Evolutionary conservation across 345 rosid genomes (phyloP).

Genomic region (Pistacia integerrima): DNA sequence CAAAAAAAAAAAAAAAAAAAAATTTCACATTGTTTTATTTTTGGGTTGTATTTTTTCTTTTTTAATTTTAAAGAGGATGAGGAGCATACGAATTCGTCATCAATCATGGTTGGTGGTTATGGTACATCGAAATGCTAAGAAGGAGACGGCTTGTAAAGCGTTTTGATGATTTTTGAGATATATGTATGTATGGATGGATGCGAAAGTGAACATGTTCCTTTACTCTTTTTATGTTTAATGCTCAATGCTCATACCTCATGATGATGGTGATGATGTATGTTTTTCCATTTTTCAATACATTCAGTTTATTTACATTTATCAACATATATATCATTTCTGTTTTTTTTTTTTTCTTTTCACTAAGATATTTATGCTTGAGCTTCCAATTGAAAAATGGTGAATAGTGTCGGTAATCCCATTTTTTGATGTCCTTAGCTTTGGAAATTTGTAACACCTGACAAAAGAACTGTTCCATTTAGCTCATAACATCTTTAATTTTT

Average conservation of each 20-base stretch:
- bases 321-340: background rate
- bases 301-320: background rate
- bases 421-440: background rate
- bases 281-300: conserved; percentile 20
- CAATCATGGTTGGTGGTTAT: conserved; percentile 26
- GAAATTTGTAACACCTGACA: background rate
- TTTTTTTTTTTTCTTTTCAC: background rate
- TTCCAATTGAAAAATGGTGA: conserved; percentile 6
- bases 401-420: conserved; percentile 2
- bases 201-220: background rate
- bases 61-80: conserved; percentile 17
- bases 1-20: conserved; percentile 17
- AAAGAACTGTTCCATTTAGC: background rate
- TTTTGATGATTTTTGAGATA: conserved; percentile 25
- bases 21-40: conserved; percentile 17
- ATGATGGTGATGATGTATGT: conserved; percentile 21
- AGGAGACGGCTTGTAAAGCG: conserved; percentile 23
- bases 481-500: background rate
- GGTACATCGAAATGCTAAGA: conserved; percentile 22
- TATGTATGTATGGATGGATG: conserved; percentile 14
- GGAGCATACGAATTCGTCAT: conserved; percentile 23
- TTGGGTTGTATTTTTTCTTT: background rate
- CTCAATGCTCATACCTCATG: conserved; percentile 16
- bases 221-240: background rate
- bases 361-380: background rate